Percentiles rank a stretch among this genome's conserved stretches.
phyloP scores from a whole-genome alignment of 192 early-diverging fungal species.

The Ambispora gerdemannii region DNA sequence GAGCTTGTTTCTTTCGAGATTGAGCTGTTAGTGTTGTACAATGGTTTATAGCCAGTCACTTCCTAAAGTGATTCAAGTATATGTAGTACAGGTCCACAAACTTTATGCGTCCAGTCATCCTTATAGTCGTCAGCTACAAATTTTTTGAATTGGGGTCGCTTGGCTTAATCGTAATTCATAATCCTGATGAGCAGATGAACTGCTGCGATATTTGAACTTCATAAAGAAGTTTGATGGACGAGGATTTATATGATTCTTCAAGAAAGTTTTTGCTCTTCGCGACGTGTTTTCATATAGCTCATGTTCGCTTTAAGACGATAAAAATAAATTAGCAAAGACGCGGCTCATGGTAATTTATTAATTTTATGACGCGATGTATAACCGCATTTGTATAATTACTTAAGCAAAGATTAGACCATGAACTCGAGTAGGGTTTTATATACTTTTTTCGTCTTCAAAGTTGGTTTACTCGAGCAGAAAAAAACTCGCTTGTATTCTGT shows the following conservation, averaged over 20 bases:
- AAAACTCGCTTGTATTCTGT: conserved; percentile 22
- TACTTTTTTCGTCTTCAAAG: too few species aligned
- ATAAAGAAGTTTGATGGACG: conserved; percentile 10
- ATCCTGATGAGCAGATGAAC: neutral
- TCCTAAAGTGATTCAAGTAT: too few species aligned
- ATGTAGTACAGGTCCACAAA: too few species aligned
- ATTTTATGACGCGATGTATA: neutral
- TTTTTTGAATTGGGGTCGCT: conserved; percentile 9
- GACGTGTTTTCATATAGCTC: conserved; percentile 5
- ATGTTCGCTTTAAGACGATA: neutral
- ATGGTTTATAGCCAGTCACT: neutral
- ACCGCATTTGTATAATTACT: neutral
- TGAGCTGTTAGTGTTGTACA: neutral
- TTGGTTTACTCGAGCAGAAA: conserved; percentile 27
- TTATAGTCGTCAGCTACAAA: neutral
- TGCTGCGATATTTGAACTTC: conserved; percentile 19
- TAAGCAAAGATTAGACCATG: neutral
- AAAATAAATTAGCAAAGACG: neutral
- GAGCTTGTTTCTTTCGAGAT: neutral
- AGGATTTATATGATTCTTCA: conserved; percentile 6
- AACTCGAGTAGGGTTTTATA: too few species aligned
- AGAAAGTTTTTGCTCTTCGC: conserved; percentile 7
- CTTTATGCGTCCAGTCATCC: conserved; percentile 16
- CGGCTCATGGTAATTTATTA: neutral
- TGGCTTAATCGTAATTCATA: conserved; percentile 23